Evolutionary conservation across 768 basidiomycete species (phyloP), one percentile per base, ranked within the genome.

Genomic region (Favolaschia claudopus): DNA sequence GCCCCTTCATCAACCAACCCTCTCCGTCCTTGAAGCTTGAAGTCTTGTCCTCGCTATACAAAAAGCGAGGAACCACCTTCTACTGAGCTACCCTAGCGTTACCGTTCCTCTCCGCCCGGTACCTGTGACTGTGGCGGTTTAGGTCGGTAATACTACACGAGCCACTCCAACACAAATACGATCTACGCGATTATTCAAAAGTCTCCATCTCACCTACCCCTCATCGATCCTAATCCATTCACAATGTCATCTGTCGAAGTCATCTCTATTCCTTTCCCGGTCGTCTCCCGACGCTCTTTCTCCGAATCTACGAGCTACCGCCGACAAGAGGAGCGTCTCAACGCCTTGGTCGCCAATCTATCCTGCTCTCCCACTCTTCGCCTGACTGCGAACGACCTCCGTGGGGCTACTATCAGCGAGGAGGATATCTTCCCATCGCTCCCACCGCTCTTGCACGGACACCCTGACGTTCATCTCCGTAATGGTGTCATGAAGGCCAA

Each of bases 351-450:
- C 46, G 57, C 56, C 67, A 67, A 81, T 80, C 68, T 82, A 80
- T 57, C 50, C 15, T 65, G 60, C 84, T 87, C 79, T 85, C 88
- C 77, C 83, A 84, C 77, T 85, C 86, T 76, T 75, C 91, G 78
- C 90, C 90, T 72, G 89, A 92, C 71, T 88, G 91, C 73, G 25
- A 85, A 86, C 25, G 79, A 84, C 65, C 89, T 89, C 20, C 78
- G 76, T 61, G 80, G 81, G 48, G 71, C 82, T 51, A 78, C 76
- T 22, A 70, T 80, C 20, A 39, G 17, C 43, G 22, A 25, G 24
- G 59, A 51, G 33, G 50, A 40, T 36, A 47, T 63, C 15, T 51
- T 37, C 69, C 70, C 62, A 40, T 72, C 55, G 0, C 45, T 59
- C 14, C 57, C 57, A 5, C 32, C 57, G 43, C 44, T 67, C 27